Evolutionary conservation across 805 yeast genomes (phyloP).

Genomic region (Isabelozyma rhagii): DNA sequence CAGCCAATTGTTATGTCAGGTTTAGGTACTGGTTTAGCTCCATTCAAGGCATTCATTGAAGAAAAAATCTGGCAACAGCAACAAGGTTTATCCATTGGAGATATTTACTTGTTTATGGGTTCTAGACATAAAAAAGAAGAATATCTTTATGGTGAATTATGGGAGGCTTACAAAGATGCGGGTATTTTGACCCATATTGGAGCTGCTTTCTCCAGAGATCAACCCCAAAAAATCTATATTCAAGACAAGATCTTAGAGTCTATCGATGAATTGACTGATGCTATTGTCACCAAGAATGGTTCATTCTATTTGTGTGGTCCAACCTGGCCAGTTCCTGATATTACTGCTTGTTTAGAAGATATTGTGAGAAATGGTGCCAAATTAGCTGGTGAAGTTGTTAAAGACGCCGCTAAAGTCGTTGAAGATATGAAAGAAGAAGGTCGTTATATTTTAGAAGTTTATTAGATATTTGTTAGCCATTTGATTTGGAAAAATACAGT

Average conservation of each 20-base stretch:
- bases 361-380: conserved; percentile 71
- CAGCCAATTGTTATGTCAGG: conserved; percentile 97
- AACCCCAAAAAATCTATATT: conserved; percentile 88
- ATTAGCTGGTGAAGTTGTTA: conserved; percentile 53
- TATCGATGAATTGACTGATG: conserved; percentile 67
- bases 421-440: conserved; percentile 93
- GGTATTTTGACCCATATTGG: conserved; percentile 92
- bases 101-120: conserved; percentile 82
- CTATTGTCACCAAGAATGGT: conserved; percentile 76
- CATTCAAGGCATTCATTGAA: conserved; percentile 95
- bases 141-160: conserved; percentile 91
- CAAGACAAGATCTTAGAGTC: conserved; percentile 89
- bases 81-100: conserved; percentile 88
- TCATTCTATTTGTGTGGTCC: conserved; percentile 97
- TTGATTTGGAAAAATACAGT: too few relatives aligned
- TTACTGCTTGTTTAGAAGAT: conserved; percentile 84
- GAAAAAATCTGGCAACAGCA: conserved; percentile 91
- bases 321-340: conserved; percentile 98
- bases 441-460: conserved; percentile 90
- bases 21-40: conserved; percentile 96
- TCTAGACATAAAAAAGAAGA: conserved; percentile 95
- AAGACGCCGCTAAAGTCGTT: conserved; percentile 75
- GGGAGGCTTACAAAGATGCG: conserved; percentile 95
- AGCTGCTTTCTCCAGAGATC: conserved; percentile 98
- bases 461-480: conserved; percentile 38